Conservation (phyloP, 1,284 basidiomycete genomes). For the Tilletia caries region DNA sequence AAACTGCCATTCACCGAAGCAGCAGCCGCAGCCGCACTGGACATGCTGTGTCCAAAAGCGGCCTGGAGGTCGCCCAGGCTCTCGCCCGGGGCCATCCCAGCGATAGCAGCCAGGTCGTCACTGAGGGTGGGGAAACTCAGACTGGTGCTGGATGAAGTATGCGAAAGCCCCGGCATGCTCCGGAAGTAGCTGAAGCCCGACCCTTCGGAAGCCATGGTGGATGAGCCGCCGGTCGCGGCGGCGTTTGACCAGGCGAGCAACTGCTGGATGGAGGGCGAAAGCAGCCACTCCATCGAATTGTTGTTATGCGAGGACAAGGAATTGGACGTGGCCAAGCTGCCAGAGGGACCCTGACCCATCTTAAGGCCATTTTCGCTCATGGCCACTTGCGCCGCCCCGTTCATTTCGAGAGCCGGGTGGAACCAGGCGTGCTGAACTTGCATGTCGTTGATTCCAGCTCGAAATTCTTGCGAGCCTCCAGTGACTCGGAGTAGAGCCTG, state of each 20-base stretch:
- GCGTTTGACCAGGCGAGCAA: slow-evolving; percentile 5
- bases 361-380: too few species aligned
- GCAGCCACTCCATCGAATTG: neutral
- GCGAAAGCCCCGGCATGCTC: neutral
- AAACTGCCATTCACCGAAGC: too few species aligned
- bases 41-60: too few species aligned
- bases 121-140: too few species aligned
- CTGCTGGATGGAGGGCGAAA: slow-evolving; percentile 2
- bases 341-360: too few species aligned
- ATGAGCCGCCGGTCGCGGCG: neutral
- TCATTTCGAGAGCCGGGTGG: neutral
- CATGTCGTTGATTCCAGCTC: neutral
- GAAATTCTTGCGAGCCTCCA: slow-evolving; percentile 1
- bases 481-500: neutral
- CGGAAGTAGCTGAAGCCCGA: slow-evolving; percentile 6
- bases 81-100: neutral
- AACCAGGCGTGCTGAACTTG: neutral
- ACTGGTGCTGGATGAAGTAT: neutral
- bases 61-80: too few species aligned
- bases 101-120: neutral
- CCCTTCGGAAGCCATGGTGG: too few species aligned
- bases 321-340: too few species aligned
- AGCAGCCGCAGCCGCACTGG: too few species aligned
- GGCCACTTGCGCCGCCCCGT: too few species aligned
- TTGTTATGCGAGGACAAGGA: too few species aligned